Evolutionary conservation across 2,329 filamentous ascomycete genomes (phyloP), one percentile per base, ranked within the genome.

Genomic region (Plenodomus lindquistii): DNA sequence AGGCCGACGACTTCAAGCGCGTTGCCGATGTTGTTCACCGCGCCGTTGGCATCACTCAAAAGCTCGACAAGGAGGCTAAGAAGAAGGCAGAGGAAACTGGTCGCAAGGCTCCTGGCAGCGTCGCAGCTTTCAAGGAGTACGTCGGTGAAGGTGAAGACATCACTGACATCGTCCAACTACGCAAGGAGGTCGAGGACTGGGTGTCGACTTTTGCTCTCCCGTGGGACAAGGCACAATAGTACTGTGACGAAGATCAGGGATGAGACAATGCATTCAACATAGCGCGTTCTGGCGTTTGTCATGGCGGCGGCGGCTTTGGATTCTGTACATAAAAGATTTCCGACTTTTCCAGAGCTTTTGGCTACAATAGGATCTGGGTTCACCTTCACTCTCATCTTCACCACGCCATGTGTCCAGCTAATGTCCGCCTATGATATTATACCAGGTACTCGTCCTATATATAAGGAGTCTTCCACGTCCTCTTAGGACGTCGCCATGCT

Each of bases 1-100:
- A 91, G 60, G 86, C 90, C 73, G 84, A 89, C 54, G 92, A 97
- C 78, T 99, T 99, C 75, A 87, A 90, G 79, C 85, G 88, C 22
- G 72, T 75, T 1, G 73, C 72, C 22, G 73, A 75, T 42, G 63
- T 75, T 35, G 71, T 75, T 17, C 67, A 75, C 49, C 72, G 72
- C 29, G 72, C 72, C 18, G 72, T 75, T 15, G 65, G 65, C 9
- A 74, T 75, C 46, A 74, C 73, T 6, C 70, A 73, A 48, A 72
- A 71, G 54, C 54, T 75, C 3, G 71, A 74, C 54, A 73, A 73
- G 50, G 61, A 66, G 7, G 72, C 71, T 1, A 72, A 69, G 52
- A 64, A 73, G 46, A 67, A 69, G 49, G 70, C 69, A 2, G 67
- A 73, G 40, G 50, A 68, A 45, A 63, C 59, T 35, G 65, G 65